A percentile compares a stretch with the other conserved stretches of the same genome.
Conservation (phyloP, 2,329 filamentous ascomycete genomes). For the Diaporthe sp. region DNA sequence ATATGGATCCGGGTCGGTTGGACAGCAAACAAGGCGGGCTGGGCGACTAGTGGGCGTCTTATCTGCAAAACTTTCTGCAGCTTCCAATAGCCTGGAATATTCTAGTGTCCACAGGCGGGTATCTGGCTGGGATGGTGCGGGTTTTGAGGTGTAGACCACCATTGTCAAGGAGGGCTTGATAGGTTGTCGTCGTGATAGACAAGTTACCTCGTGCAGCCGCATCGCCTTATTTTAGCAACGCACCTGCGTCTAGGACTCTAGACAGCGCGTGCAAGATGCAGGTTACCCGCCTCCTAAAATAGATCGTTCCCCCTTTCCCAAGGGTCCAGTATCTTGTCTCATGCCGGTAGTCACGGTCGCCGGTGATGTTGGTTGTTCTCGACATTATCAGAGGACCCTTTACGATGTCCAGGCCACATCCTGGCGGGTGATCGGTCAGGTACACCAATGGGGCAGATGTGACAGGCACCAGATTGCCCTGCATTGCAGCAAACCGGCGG, state of each 20-base stretch:
- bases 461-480: slow-evolving; percentile 30
- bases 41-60: slow-evolving; percentile 4
- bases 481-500: slow-evolving; percentile 25
- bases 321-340: neutral
- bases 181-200: slow-evolving; percentile 43
- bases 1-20: neutral
- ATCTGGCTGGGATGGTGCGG: slow-evolving; percentile 2
- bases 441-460: slow-evolving; percentile 41
- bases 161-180: slow-evolving; percentile 21
- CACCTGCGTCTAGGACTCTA: neutral
- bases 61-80: neutral
- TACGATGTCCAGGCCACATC: slow-evolving; percentile 20
- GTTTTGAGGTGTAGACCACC: slow-evolving; percentile 24
- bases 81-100: neutral
- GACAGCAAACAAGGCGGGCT: slow-evolving; percentile 7
- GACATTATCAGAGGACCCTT: neutral
- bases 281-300: slow-evolving; percentile 30
- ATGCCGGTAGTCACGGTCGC: slow-evolving; percentile 31
- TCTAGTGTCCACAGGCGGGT: neutral
- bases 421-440: slow-evolving; percentile 38
- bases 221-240: slow-evolving; percentile 42
- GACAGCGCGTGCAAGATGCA: slow-evolving; percentile 18
- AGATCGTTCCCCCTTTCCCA: neutral
- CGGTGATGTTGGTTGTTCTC: slow-evolving; percentile 19
- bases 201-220: slow-evolving; percentile 43